Conservation (phyloP, 2,329 filamentous ascomycete species). For the Xylaria sp. region DNA sequence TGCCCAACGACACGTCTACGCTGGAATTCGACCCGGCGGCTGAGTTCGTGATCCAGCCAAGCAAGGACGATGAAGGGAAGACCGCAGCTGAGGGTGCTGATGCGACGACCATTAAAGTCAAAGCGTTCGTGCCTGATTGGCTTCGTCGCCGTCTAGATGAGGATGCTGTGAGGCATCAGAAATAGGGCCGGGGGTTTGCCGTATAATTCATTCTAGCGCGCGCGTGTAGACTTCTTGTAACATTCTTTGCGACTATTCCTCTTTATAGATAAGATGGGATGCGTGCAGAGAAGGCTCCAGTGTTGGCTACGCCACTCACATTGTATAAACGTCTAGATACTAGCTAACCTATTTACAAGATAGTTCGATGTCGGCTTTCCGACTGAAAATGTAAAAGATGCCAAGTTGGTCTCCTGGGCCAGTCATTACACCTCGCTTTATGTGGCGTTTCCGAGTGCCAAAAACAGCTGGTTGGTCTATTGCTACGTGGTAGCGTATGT, state of each 20-base stretch:
- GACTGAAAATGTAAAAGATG: neutral
- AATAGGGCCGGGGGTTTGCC: neutral
- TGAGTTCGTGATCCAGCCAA: slow-evolving; percentile 68
- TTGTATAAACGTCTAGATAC: neutral
- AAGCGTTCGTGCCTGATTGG: slow-evolving; percentile 89
- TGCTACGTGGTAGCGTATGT: neutral
- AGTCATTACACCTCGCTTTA: neutral
- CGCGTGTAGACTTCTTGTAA: slow-evolving; percentile 15
- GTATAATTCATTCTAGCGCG: slow-evolving; percentile 1
- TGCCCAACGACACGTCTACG: slow-evolving; percentile 75
- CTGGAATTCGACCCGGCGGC: slow-evolving; percentile 69
- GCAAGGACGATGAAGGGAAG: slow-evolving; percentile 53
- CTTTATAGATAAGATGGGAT: neutral
- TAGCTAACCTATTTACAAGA: neutral
- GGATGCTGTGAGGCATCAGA: slow-evolving; percentile 20
- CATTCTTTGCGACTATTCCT: neutral
- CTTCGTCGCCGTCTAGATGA: slow-evolving; percentile 57
- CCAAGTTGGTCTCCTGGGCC: neutral
- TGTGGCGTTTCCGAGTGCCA: neutral
- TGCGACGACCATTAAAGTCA: slow-evolving; percentile 64
- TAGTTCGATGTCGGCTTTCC: neutral
- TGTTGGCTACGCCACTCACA: neutral
- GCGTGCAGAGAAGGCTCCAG: neutral
- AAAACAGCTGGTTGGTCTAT: neutral
- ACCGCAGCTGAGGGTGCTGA: slow-evolving; percentile 45